Conservation (phyloP, 2,329 filamentous ascomycete species). For the Fusarium aywerte region DNA sequence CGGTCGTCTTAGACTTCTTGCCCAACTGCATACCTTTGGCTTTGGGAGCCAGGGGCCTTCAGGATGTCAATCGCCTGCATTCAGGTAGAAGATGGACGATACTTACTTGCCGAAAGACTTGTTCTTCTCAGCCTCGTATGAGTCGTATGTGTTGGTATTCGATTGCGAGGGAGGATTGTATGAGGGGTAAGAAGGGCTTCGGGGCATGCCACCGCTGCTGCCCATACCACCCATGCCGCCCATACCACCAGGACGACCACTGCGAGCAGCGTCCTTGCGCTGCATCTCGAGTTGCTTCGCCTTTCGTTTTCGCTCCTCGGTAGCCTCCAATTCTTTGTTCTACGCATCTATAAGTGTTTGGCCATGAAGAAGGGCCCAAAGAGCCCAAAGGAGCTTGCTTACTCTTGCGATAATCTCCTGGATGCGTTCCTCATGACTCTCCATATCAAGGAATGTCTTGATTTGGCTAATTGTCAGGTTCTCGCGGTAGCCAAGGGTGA, state of each 20-base stretch:
- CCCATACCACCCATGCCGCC: slow-evolving; percentile 49
- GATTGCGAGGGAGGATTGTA: slow-evolving; percentile 85
- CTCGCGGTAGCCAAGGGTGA: slow-evolving; percentile 94
- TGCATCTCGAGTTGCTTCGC: slow-evolving; percentile 99
- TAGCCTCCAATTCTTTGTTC: slow-evolving; percentile 99
- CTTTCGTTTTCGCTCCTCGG: slow-evolving; percentile 97
- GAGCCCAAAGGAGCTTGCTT: slow-evolving; percentile 49
- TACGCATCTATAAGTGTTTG: slow-evolving; percentile 54
- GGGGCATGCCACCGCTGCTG: slow-evolving; percentile 63
- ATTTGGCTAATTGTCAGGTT: slow-evolving; percentile 97
- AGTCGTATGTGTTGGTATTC: slow-evolving; percentile 85
- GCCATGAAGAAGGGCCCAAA: background rate
- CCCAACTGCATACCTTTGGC: slow-evolving; percentile 99
- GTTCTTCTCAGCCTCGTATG: slow-evolving; percentile 97
- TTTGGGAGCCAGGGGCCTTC: slow-evolving; percentile 73
- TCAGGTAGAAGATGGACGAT: background rate
- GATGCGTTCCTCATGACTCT: slow-evolving; percentile 98
- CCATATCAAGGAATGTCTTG: slow-evolving; percentile 99
- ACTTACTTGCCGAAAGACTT: slow-evolving; percentile 83
- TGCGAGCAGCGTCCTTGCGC: slow-evolving; percentile 91
- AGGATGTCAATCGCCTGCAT: slow-evolving; percentile 17
- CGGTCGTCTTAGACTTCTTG: slow-evolving; percentile 97
- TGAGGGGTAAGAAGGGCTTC: slow-evolving; percentile 85
- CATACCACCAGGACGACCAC: slow-evolving; percentile 58
- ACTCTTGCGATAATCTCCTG: slow-evolving; percentile 96